Percentiles rank a stretch among this genome's conserved stretches.
Conservation (phyloP, 306 rosid species). For the Nissolia schottii region DNA sequence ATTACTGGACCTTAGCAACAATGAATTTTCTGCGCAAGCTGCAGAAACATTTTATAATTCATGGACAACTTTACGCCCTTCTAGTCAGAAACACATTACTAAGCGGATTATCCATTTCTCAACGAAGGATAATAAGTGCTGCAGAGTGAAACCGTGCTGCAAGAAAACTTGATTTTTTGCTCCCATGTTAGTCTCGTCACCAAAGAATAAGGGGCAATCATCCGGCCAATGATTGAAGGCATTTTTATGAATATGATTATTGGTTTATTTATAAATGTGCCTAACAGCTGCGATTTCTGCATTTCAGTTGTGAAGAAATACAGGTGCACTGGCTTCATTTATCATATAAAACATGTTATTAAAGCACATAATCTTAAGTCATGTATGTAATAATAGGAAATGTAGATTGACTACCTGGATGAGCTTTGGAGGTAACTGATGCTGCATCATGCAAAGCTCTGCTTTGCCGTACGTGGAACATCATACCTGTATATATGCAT, state of each 20-base stretch:
- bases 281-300: not conserved
- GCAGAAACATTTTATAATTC: conserved; percentile 53
- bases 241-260: not conserved
- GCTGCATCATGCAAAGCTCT: not conserved
- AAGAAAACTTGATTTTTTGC: conserved; percentile 40
- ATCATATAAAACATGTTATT: not conserved
- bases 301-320: not conserved
- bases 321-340: not conserved
- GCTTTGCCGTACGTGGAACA: not conserved
- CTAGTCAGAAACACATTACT: conserved; percentile 56
- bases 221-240: not conserved
- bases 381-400: not conserved
- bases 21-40: conserved; percentile 50
- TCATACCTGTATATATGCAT: not conserved
- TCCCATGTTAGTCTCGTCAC: not conserved
- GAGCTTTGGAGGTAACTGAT: not conserved
- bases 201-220: not conserved
- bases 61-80: conserved; percentile 57
- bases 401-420: not conserved
- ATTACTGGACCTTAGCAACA: conserved; percentile 72
- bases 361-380: not conserved
- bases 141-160: conserved; percentile 81
- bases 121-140: conserved; percentile 61
- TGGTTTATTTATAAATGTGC: not conserved
- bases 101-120: conserved; percentile 51